Conservation (phyloP, 164 flowering plant species). For the Magnolia changhungtana region DNA sequence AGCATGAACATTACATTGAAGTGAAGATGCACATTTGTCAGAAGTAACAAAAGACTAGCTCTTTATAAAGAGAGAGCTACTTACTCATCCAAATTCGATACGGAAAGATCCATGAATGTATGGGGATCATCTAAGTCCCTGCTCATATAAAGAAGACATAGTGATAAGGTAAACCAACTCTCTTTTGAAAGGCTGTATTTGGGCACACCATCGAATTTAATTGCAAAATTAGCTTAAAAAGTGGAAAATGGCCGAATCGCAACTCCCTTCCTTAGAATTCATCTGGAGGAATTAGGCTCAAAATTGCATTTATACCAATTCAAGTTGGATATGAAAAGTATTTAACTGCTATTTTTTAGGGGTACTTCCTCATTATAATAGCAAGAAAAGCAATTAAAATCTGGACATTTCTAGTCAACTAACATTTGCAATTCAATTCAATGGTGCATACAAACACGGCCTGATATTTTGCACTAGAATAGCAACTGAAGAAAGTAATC, state of each 20-base stretch:
- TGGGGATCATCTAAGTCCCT: conserved; percentile 87
- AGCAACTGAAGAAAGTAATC: too few relatives aligned
- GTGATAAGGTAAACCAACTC: background rate
- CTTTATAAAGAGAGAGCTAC: conserved; percentile 14
- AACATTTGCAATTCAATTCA: too few relatives aligned
- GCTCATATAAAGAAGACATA: conserved; percentile 20
- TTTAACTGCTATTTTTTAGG: too few relatives aligned
- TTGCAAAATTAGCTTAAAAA: too few relatives aligned
- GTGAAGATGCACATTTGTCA: background rate
- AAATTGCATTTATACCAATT: too few relatives aligned
- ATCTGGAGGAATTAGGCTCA: too few relatives aligned
- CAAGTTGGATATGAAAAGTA: too few relatives aligned
- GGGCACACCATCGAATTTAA: background rate
- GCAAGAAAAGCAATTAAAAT: too few relatives aligned
- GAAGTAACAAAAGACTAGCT: background rate
- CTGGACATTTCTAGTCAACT: too few relatives aligned
- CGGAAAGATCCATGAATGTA: conserved; percentile 82
- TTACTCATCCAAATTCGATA: conserved; percentile 84
- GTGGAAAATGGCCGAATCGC: background rate
- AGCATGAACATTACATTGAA: conserved; percentile 4
- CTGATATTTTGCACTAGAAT: too few relatives aligned
- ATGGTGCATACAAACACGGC: too few relatives aligned
- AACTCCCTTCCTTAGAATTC: background rate
- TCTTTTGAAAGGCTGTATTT: background rate
- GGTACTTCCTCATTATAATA: too few relatives aligned